phyloP scores from a whole-genome alignment of 371 early-diverging fungal genomes.

The Thermomucor indicae-seudaticae region DNA sequence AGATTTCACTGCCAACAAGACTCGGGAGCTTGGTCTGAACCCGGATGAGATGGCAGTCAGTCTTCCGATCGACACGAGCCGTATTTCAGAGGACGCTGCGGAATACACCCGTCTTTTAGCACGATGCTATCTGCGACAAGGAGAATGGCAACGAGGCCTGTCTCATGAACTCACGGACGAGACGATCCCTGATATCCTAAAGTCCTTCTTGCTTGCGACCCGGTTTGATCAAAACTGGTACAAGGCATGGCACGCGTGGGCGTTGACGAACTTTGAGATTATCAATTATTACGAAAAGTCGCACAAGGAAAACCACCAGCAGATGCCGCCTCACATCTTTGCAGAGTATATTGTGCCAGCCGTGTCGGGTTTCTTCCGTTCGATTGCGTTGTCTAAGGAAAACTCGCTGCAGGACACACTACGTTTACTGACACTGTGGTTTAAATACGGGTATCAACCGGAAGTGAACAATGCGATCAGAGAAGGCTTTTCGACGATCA shows the following conservation, averaged over 20 bases:
- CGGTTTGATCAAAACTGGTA: conserved; percentile 94
- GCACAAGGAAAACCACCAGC: conserved; percentile 50
- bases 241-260: conserved; percentile 99
- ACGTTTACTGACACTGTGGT: conserved; percentile 93
- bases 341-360: conserved; percentile 69
- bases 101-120: conserved; percentile 69
- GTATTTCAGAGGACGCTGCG: conserved; percentile 46
- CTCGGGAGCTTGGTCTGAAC: conserved; percentile 54
- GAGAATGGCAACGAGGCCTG: conserved; percentile 87
- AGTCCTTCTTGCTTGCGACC: conserved; percentile 85
- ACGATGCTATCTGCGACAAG: conserved; percentile 88
- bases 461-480: conserved; percentile 86
- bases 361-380: conserved; percentile 85
- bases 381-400: conserved; percentile 88
- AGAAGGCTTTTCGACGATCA: conserved; percentile 88
- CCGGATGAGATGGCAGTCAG: conserved; percentile 56
- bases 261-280: conserved; percentile 91
- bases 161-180: conserved; percentile 76
- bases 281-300: conserved; percentile 71
- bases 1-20: conserved; percentile 60
- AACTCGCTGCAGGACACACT: conserved; percentile 96
- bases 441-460: conserved; percentile 88
- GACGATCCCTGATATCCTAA: conserved; percentile 76
- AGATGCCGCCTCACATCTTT: conserved; percentile 52
- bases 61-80: conserved; percentile 47